A percentile compares a stretch with the other conserved stretches of the same genome.
Evolutionary conservation across 371 early-diverging fungal species (phyloP).

Genomic region (Saksenaea oblongispora): DNA sequence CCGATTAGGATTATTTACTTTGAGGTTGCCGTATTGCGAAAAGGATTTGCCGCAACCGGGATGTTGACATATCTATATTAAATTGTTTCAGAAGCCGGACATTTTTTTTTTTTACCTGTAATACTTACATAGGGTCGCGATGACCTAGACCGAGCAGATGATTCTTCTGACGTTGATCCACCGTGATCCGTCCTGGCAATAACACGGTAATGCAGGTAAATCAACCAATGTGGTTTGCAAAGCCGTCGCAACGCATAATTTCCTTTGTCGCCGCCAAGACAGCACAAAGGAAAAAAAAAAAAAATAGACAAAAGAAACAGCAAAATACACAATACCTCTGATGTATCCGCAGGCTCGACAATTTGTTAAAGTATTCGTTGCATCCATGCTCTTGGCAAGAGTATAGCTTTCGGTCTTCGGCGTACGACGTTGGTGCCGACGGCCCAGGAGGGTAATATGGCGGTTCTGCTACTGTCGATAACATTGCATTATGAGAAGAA

Average conservation of each 20-base stretch:
- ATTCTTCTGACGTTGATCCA: not conserved
- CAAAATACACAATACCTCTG: not conserved
- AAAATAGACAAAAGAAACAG: not conserved
- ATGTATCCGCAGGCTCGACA: not conserved
- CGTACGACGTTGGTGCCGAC: not conserved
- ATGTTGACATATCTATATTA: conserved; percentile 1
- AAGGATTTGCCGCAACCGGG: conserved; percentile 8
- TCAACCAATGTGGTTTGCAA: conserved; percentile 3
- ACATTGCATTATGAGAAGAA: not conserved
- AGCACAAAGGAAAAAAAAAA: not conserved
- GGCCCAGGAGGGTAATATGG: not conserved
- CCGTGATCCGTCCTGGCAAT: not conserved
- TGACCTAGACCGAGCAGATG: not conserved
- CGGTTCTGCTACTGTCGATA: not conserved
- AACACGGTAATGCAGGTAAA: conserved; percentile 4
- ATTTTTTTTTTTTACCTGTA: not conserved
- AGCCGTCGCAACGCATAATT: not conserved
- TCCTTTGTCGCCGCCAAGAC: not conserved
- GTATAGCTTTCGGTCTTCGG: not conserved
- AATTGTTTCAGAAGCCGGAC: not conserved
- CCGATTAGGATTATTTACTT: not conserved
- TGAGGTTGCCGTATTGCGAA: conserved; percentile 4
- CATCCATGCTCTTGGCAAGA: conserved; percentile 3
- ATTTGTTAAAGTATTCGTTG: not conserved
- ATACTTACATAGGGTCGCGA: conserved; percentile 5